Conservation (phyloP, 805 yeast species). For the Lachancea kluyveri region DNA sequence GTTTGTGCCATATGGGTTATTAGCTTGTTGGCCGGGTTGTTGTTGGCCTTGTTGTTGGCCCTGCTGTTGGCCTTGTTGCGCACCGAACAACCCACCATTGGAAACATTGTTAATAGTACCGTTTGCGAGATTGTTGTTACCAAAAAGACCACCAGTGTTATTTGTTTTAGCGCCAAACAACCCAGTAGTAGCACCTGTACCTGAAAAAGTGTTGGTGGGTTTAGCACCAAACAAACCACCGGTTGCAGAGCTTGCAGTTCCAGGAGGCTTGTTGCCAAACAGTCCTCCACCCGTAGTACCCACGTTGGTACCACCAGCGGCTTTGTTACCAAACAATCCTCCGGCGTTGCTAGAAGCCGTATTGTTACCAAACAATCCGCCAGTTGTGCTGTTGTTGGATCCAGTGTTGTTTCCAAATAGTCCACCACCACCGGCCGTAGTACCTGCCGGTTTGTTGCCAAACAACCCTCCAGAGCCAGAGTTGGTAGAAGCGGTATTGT, state of each 20-base stretch:
- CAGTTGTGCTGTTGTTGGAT: slow-evolving; percentile 12
- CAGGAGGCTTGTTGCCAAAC: slow-evolving; percentile 34
- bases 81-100: slow-evolving; percentile 41
- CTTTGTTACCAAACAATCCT: slow-evolving; percentile 36
- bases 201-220: slow-evolving; percentile 18
- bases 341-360: slow-evolving; percentile 26
- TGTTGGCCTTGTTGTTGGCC: slow-evolving; percentile 23
- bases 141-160: slow-evolving; percentile 32
- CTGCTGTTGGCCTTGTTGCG: slow-evolving; percentile 14
- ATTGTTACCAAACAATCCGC: slow-evolving; percentile 23
- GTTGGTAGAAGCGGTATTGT: slow-evolving; percentile 13
- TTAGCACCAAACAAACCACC: slow-evolving; percentile 37
- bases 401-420: slow-evolving; percentile 36
- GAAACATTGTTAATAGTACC: slow-evolving; percentile 20
- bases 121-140: slow-evolving; percentile 17
- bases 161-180: slow-evolving; percentile 33
- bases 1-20: slow-evolving; percentile 69
- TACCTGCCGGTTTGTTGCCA: slow-evolving; percentile 26
- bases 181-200: slow-evolving; percentile 31
- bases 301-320: slow-evolving; percentile 26
- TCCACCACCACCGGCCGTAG: slow-evolving; percentile 33
- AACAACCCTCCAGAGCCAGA: slow-evolving; percentile 27
- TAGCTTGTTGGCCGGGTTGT: slow-evolving; percentile 33
- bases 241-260: slow-evolving; percentile 21
- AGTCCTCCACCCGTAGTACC: slow-evolving; percentile 34